Base-by-base conservation (phyloP, 2,329 filamentous ascomycete species). In the Stachybotrys chlorohalonatus region DNA sequence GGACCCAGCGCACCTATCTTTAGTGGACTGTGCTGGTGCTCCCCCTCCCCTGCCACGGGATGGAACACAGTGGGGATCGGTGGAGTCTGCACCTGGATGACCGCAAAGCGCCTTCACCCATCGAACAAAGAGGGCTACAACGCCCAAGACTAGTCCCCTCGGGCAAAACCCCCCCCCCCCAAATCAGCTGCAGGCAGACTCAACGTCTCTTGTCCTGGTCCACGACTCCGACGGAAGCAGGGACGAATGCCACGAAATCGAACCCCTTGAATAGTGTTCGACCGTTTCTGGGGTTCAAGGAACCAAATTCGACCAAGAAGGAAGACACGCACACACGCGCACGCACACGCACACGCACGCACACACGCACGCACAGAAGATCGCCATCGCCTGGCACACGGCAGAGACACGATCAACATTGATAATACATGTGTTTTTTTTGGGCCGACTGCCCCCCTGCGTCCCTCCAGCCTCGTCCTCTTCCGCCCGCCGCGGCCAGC, bases 401-500 rank as follows among this genome's bases (percentile, higher is more conserved):
- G 4, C 24, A 5, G 36, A 42, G 13, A 42, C 36, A 42, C 13
- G 9, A 42, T 42, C 36, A 42, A 42, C 36, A 42, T 9, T 13
- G 13, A 13, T 9, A 9, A 42, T 9, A 42, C 36, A 13, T 42
- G 13, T 24, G 24, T 24, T 24, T 24, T 24, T 24, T 9, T 42
- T 2, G 9, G 36, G 9, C 36, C 36, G 13, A 9, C 36, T 42
- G 36, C 36, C 13, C 8, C 36, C 13, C 9, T 13, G 46, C n/a
- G 9, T 16, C 31, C 47, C 52, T 54, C 55, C 54, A 53, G 52
- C 54, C 49, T 13, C 52, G 47, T 31, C 13, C 30, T 31, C 13
- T n/a, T 31, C 48, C 48, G 39, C 57, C 7, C 52, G 42, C 46
- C 52, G 47, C 53, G 24, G 46, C 39, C 52, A 42, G 76, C 72